Evolutionary conservation across 345 rosid species (phyloP).

Genomic region (Hypericum androsaemum): DNA sequence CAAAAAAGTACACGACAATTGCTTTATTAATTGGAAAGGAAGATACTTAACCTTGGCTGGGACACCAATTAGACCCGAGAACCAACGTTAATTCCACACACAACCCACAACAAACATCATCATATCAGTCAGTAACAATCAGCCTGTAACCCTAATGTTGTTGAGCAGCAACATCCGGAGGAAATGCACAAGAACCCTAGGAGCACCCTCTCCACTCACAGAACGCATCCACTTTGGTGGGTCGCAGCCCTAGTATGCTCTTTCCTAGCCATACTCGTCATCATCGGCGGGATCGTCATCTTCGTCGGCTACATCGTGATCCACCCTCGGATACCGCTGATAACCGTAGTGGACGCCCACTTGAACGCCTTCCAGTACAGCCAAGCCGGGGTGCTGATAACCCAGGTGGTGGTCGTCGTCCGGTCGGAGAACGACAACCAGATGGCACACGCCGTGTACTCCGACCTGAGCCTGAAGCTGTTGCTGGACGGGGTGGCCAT

Average conservation of each 20-base stretch:
- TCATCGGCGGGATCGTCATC: constrained; percentile 47
- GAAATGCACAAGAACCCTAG: constrained; percentile 5
- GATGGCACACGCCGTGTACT: constrained; percentile 60
- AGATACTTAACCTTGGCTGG: constrained; percentile 70
- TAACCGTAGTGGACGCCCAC: constrained; percentile 47
- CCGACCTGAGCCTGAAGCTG: constrained; percentile 25
- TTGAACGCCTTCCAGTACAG: constrained; percentile 40
- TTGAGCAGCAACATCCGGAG: background rate
- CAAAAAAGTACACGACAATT: background rate
- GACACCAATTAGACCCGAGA: constrained; percentile 24
- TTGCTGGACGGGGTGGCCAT: constrained; percentile 37
- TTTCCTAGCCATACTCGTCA: constrained; percentile 46
- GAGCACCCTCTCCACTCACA: background rate
- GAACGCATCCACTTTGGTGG: constrained; percentile 64
- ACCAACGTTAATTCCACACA: constrained; percentile 18
- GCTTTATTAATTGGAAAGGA: constrained; percentile 46
- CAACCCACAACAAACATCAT: constrained; percentile 7
- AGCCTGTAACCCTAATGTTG: background rate
- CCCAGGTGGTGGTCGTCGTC: constrained; percentile 46
- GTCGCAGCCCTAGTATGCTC: constrained; percentile 63
- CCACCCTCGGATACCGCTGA: constrained; percentile 69
- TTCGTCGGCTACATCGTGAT: constrained; percentile 60
- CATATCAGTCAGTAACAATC: background rate
- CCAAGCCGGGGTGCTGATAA: constrained; percentile 36
- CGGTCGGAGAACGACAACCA: constrained; percentile 55